phyloP scores from a whole-genome alignment of 331 rosid species.

The Malus hybrid region DNA sequence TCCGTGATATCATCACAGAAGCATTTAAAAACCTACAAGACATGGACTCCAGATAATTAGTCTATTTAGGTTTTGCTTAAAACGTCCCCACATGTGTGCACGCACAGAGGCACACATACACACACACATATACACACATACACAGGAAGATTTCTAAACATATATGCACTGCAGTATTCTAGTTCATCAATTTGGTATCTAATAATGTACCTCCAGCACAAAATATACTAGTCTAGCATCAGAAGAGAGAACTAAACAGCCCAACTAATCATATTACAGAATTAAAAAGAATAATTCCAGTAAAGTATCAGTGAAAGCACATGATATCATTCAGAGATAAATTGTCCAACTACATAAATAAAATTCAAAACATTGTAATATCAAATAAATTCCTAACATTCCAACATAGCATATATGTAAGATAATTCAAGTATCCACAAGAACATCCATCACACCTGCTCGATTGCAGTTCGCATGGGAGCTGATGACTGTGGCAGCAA shows the following conservation, averaged over 20 bases:
- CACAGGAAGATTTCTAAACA: not conserved
- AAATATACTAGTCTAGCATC: not conserved
- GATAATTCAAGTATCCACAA: conserved; percentile 5
- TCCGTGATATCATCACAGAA: conserved; percentile 63
- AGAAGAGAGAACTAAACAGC: not conserved
- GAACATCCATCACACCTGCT: conserved; percentile 50
- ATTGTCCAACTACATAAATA: not conserved
- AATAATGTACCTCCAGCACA: not conserved
- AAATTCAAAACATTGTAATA: not conserved
- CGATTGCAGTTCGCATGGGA: conserved; percentile 81
- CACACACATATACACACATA: too few relatives aligned
- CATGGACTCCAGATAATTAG: not conserved
- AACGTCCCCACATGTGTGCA: too few relatives aligned
- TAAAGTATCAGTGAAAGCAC: not conserved
- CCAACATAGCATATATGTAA: not conserved
- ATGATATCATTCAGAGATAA: not conserved
- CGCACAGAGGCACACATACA: too few relatives aligned
- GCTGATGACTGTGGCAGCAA: conserved; percentile 86
- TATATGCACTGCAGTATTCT: not conserved
- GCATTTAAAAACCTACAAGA: conserved; percentile 70
- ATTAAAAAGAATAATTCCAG: not conserved
- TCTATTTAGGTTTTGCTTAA: not conserved
- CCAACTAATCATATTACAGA: not conserved
- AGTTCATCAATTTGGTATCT: not conserved
- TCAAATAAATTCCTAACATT: not conserved